Evolutionary conservation across 2,329 filamentous ascomycete genomes (phyloP).

Genomic region (Rachicladosporium sp.): DNA sequence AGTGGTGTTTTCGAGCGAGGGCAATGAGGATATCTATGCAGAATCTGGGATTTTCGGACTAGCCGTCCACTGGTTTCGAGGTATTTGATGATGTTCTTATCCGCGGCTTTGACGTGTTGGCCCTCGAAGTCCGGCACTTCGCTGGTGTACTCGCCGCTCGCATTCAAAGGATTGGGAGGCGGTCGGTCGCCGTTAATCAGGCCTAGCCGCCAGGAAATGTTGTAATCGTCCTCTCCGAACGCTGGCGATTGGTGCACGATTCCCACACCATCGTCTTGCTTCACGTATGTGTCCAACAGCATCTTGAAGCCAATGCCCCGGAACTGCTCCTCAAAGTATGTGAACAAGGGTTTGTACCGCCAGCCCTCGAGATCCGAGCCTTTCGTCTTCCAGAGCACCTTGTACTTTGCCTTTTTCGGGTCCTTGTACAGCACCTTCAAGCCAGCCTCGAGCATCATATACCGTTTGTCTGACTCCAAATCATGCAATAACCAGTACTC

Average conservation of each 20-base stretch:
- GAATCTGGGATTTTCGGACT: slow-evolving; percentile 75
- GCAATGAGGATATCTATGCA: slow-evolving; percentile 88
- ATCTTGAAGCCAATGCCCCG: slow-evolving; percentile 74
- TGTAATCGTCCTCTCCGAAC: slow-evolving; percentile 94
- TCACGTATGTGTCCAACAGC: slow-evolving; percentile 74
- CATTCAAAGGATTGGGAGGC: slow-evolving; percentile 83
- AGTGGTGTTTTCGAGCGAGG: slow-evolving; percentile 89
- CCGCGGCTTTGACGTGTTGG: slow-evolving; percentile 80
- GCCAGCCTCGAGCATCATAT: slow-evolving; percentile 71
- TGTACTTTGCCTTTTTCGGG: slow-evolving; percentile 88
- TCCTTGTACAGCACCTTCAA: slow-evolving; percentile 83
- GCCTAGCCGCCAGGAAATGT: slow-evolving; percentile 61
- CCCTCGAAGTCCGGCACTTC: slow-evolving; percentile 72
- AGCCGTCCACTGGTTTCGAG: slow-evolving; percentile 66
- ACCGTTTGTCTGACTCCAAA: slow-evolving; percentile 68
- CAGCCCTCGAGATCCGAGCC: slow-evolving; percentile 78
- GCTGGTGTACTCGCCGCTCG: slow-evolving; percentile 64
- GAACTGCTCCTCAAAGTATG: slow-evolving; percentile 83
- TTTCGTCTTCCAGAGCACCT: slow-evolving; percentile 60
- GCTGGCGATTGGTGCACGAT: slow-evolving; percentile 90
- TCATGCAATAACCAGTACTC: slow-evolving; percentile 83
- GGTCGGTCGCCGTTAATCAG: slow-evolving; percentile 63
- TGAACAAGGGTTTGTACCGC: slow-evolving; percentile 80
- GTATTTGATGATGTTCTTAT: slow-evolving; percentile 85
- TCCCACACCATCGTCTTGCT: slow-evolving; percentile 78